Conservation (phyloP, 495 filamentous ascomycete species). For the Xylaria curta region DNA sequence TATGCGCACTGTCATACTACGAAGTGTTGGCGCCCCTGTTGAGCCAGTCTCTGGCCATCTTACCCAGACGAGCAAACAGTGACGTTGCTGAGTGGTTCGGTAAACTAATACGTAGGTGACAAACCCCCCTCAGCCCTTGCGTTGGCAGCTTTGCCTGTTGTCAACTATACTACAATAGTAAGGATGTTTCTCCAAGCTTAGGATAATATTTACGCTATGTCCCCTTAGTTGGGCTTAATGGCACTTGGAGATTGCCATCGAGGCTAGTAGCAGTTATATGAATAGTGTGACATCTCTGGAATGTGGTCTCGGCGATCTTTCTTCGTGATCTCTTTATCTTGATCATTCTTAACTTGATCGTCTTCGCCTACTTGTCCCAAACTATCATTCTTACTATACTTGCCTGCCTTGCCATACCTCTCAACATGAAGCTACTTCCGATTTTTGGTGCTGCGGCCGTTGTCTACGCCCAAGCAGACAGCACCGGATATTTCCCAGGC, state of each 20-base stretch:
- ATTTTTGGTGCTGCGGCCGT: constrained; percentile 18
- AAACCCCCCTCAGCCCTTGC: constrained; percentile 11
- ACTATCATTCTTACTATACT: neutral
- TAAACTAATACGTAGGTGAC: neutral
- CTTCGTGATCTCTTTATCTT: neutral
- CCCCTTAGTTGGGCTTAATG: neutral
- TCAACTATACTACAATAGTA: constrained; percentile 14
- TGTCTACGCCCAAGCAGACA: constrained; percentile 21
- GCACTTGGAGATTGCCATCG: neutral
- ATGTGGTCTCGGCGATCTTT: constrained; percentile 9
- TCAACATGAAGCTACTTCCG: constrained; percentile 22
- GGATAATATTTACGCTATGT: neutral
- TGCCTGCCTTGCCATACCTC: neutral
- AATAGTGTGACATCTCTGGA: neutral
- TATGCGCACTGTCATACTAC: constrained; percentile 20
- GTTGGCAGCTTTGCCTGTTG: constrained; percentile 19
- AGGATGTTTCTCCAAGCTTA: constrained; percentile 15
- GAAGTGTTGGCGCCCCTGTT: neutral
- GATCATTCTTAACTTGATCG: neutral
- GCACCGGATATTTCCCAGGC: constrained; percentile 29
- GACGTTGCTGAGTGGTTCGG: constrained; percentile 18
- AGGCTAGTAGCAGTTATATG: neutral
- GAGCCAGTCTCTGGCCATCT: constrained; percentile 7
- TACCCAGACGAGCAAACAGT: neutral
- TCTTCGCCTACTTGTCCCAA: neutral